Evolutionary conservation across 2,329 filamentous ascomycete genomes (phyloP).

Genomic region (Leptosphaerulina australis): DNA sequence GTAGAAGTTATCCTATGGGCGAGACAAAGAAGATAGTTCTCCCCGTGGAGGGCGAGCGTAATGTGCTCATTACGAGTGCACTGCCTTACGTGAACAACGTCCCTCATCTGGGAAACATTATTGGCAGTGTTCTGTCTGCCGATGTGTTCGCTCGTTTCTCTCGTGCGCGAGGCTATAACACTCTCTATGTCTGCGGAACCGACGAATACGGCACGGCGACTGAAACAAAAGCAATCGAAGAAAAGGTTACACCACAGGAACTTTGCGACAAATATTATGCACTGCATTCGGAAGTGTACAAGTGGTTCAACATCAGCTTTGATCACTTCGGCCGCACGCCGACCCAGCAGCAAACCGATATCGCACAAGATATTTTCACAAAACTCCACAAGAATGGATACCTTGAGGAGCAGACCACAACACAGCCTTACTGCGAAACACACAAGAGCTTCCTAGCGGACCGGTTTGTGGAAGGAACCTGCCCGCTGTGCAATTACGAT

Average conservation of each 20-base stretch:
- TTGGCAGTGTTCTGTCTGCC: conserved; percentile 72
- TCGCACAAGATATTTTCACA: conserved; percentile 88
- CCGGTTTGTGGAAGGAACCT: conserved; percentile 81
- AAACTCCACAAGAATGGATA: conserved; percentile 89
- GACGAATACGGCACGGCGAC: conserved; percentile 97
- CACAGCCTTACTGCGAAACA: conserved; percentile 84
- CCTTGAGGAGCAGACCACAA: conserved; percentile 83
- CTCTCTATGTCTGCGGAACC: conserved; percentile 83
- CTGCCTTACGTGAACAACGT: conserved; percentile 80
- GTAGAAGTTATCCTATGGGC: conserved; percentile 27
- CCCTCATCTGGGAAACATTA: conserved; percentile 69
- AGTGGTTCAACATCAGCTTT: conserved; percentile 95
- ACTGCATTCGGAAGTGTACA: conserved; percentile 87
- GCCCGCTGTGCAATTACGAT: conserved; percentile 68
- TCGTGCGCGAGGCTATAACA: conserved; percentile 78
- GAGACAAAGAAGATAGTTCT: conserved; percentile 53
- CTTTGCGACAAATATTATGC: conserved; percentile 93
- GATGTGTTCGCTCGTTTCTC: conserved; percentile 79
- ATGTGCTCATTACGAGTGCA: conserved; percentile 90
- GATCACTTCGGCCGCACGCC: conserved; percentile 95
- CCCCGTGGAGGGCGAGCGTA: conserved; percentile 68
- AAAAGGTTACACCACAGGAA: conserved; percentile 78
- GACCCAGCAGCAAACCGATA: conserved; percentile 85
- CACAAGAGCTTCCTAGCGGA: conserved; percentile 58
- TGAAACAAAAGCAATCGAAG: conserved; percentile 92